Evolutionary conservation across 2,329 filamentous ascomycete genomes (phyloP), one percentile per base, ranked within the genome.

Genomic region (Fusarium tjaetaba): DNA sequence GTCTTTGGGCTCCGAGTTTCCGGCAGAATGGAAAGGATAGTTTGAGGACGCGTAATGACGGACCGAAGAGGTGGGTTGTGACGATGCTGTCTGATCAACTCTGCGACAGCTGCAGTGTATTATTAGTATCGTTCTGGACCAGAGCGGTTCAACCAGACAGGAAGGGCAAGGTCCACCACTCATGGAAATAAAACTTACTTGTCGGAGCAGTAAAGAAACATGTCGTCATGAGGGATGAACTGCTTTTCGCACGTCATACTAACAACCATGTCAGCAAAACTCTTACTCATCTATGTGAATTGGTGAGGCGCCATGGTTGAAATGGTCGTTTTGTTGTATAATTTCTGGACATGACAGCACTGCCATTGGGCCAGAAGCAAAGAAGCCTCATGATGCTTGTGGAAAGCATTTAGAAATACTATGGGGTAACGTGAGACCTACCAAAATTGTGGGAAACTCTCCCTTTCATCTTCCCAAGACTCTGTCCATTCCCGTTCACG

Each of bases 241-340:
- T 91, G 89, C 82, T 91, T 91, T 80, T 91, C 90, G 80, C 90
- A 92, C 15, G 86, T 88, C 89, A 91, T 91, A 81, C 90, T 92
- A 76, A 36, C 67, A 63, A 61, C 16, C 34, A 67, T 52, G 71
- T 80, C 69, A 79, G 75, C 70, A 58, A 65, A 48, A 22, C 30
- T 34, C 39, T 60, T 28, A 20, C 56, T 26, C 41, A 13, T 42
- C 51, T 15, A n/a, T 42, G 42, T 16, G 28, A 28, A 56, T 56
- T 45, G 32, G 20, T 51, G 26, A 26, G 24, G 32, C 24, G 24
- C 41, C 59, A 58, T 52, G 51, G 59, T 28, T 58, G 32, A 32
- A 28, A 62, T 24, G 22, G 36, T 34, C 38, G 46, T 26, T 51
- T 65, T 52, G 41, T 53, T 70, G 67, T 52, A 70, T 76, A 58